Evolutionary conservation across 139 green algal species (phyloP).

Genomic region (Chlorella sp.): DNA sequence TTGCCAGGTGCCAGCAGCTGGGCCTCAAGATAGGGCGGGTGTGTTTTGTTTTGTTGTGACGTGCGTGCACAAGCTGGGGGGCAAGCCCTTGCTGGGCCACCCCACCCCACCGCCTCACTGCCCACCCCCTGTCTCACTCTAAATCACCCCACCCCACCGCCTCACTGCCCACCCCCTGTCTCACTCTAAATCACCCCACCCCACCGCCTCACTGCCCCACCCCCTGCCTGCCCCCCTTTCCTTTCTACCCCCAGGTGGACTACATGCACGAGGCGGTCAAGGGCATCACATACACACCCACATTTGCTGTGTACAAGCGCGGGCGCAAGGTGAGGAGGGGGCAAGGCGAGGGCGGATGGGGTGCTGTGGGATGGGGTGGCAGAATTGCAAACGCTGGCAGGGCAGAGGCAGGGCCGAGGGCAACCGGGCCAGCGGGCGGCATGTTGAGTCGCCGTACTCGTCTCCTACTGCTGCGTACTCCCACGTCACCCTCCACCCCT

Average conservation of each 20-base stretch:
- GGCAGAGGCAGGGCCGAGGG: background rate
- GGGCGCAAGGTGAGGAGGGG: slow-evolving; percentile 52
- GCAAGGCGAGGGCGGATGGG: background rate
- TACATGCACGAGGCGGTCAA: slow-evolving; percentile 2
- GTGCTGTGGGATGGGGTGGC: background rate
- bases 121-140: background rate
- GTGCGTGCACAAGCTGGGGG: background rate
- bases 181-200: too few relatives aligned
- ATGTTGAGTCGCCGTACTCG: too few relatives aligned
- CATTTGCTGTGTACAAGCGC: slow-evolving; percentile 66
- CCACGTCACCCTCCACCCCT: background rate
- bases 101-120: too few relatives aligned
- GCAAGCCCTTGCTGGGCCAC: background rate
- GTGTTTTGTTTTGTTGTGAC: background rate
- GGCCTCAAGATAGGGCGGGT: too few relatives aligned
- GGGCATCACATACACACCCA: slow-evolving; percentile 74
- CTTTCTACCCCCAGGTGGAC: background rate
- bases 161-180: background rate
- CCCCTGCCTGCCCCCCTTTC: background rate
- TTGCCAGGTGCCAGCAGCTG: background rate
- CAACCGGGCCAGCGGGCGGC: too few relatives aligned
- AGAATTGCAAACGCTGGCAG: background rate
- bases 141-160: too few relatives aligned
- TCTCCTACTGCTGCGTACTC: background rate
- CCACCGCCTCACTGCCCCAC: too few relatives aligned